These are phyloP conservation scores for Testicularia cyperi DNA, from an alignment of 1,284 basidiomycete species.

Conservation along the genomic window DNA sequence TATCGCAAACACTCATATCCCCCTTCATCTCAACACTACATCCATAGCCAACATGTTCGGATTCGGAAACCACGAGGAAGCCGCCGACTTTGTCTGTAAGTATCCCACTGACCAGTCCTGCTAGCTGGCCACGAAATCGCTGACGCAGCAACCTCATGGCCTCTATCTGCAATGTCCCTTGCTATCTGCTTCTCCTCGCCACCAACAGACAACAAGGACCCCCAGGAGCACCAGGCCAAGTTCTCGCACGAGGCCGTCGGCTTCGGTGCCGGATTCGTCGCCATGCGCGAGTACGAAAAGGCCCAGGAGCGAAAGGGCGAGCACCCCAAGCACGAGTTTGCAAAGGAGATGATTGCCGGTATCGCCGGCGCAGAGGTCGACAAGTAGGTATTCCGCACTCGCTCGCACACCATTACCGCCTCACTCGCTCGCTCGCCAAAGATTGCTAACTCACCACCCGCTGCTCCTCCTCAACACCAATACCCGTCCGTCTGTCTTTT, in stretches of 20 bases:
- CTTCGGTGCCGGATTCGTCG: constrained; percentile 62
- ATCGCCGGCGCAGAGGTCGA: constrained; percentile 49
- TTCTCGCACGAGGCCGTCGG: constrained; percentile 70
- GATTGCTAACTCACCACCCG: too few species aligned
- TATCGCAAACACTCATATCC: too few species aligned
- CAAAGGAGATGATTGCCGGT: constrained; percentile 63
- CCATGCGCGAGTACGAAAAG: constrained; percentile 67
- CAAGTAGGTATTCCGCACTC: constrained; percentile 19
- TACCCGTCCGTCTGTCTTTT: neutral
- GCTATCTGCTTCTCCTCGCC: too few species aligned
- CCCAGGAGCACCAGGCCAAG: constrained; percentile 45
- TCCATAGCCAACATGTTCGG: constrained; percentile 38
- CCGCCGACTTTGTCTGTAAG: constrained; percentile 41
- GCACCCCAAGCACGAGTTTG: constrained; percentile 60
- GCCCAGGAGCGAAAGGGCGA: constrained; percentile 64
- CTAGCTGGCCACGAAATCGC: too few species aligned
- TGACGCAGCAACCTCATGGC: too few species aligned
- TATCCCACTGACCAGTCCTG: too few species aligned
- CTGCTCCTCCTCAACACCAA: too few species aligned
- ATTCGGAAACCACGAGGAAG: constrained; percentile 40
- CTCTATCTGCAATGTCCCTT: too few species aligned
- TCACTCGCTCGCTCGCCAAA: too few species aligned
- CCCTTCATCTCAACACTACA: too few species aligned
- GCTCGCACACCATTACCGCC: too few species aligned
- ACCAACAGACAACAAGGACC: constrained; percentile 35